Evolutionary conservation across 2,329 filamentous ascomycete genomes (phyloP).

Genomic region (Penicillium occitanis): DNA sequence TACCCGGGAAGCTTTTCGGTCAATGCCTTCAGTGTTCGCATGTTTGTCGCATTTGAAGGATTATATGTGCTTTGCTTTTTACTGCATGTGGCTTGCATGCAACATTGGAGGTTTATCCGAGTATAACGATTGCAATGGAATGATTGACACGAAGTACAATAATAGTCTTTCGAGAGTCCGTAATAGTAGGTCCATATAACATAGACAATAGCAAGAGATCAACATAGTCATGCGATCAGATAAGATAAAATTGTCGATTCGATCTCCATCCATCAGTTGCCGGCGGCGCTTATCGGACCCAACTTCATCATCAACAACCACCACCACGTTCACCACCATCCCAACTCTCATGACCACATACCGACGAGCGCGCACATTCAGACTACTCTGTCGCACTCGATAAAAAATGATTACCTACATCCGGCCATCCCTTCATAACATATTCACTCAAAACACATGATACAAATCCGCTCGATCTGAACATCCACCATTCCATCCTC

Average conservation of each 20-base stretch:
- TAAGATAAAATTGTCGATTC: not conserved
- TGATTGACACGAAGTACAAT: not conserved
- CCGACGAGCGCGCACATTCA: not conserved
- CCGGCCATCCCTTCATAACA: not conserved
- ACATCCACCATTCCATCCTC: slow-evolving; percentile 1
- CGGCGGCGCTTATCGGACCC: not conserved
- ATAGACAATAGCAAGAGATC: not conserved
- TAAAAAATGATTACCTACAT: not conserved
- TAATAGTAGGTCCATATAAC: not conserved
- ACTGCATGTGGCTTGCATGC: not conserved
- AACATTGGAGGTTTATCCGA: not conserved
- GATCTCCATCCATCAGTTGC: not conserved
- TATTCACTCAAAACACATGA: not conserved
- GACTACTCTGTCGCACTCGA: not conserved
- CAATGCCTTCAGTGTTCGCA: not conserved
- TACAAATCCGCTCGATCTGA: not conserved
- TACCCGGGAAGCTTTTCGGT: slow-evolving; percentile 6
- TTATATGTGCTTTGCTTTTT: not conserved
- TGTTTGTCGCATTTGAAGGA: not conserved
- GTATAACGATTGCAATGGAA: not conserved
- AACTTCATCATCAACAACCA: not conserved
- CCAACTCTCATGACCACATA: not conserved
- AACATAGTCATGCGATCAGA: slow-evolving; percentile 1
- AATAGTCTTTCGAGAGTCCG: not conserved
- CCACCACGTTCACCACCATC: not conserved